phyloP scores from a whole-genome alignment of 1,284 basidiomycete species.

The Leccinum insigne region DNA sequence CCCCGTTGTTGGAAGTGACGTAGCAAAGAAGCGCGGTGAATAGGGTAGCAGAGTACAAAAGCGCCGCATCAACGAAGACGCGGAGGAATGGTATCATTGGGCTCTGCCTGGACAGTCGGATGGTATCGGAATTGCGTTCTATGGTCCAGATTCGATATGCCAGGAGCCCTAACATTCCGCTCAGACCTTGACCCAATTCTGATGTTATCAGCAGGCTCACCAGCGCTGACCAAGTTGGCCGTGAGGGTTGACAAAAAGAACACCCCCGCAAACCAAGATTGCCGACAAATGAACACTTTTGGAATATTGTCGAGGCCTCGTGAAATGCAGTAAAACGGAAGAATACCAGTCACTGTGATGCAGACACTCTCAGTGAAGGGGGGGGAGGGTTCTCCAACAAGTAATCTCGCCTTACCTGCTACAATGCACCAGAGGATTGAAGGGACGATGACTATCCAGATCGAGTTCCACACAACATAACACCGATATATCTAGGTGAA shows the following conservation, averaged over 20 bases:
- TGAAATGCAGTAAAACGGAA: conserved; percentile 13
- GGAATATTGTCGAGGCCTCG: conserved; percentile 15
- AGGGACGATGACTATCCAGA: conserved; percentile 24
- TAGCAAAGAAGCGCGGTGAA: conserved; percentile 35
- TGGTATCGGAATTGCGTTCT: conserved; percentile 3
- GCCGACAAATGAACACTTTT: conserved; percentile 23
- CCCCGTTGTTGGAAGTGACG: conserved; percentile 30
- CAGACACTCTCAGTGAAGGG: not conserved
- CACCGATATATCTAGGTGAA: conserved; percentile 30
- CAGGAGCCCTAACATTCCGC: conserved; percentile 9
- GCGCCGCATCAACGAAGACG: conserved; percentile 36
- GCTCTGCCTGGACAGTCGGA: not conserved
- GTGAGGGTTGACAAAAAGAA: conserved; percentile 32
- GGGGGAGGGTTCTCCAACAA: not conserved
- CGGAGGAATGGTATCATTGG: conserved; percentile 25
- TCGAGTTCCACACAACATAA: conserved; percentile 29
- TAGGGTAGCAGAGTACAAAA: conserved; percentile 35
- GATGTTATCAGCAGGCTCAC: conserved; percentile 16
- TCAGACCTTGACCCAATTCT: not conserved
- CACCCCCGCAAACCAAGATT: conserved; percentile 31
- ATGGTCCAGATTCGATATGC: conserved; percentile 20
- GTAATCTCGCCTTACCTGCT: not conserved
- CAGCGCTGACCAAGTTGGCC: conserved; percentile 33
- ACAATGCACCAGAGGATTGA: conserved; percentile 24
- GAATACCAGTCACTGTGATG: conserved; percentile 8